A percentile compares a stretch with the other conserved stretches of the same genome.
phyloP scores from a whole-genome alignment of 257 asterid species.

The Avicennia marina region DNA sequence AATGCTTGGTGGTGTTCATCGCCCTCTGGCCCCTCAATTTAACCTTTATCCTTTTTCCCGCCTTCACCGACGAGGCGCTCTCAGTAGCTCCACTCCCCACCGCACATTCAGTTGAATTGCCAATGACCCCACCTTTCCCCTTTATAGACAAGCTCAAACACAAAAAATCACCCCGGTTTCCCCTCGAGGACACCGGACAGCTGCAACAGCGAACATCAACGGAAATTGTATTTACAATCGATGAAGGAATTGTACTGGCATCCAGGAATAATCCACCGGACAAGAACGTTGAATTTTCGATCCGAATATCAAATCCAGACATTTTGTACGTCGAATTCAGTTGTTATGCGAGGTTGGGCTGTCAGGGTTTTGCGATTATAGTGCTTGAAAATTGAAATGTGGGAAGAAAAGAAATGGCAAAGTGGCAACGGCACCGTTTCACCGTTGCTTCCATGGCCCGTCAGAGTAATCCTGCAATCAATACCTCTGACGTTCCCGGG shows the following conservation, averaged over 20 bases:
- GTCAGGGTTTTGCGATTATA: conserved; percentile 1
- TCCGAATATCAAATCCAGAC: conserved; percentile 28
- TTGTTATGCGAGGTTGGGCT: conserved; percentile 11
- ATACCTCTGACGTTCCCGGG: not conserved
- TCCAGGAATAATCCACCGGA: conserved; percentile 76
- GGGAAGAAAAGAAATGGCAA: not conserved
- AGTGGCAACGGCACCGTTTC: conserved; percentile 21
- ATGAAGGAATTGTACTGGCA: conserved; percentile 37
- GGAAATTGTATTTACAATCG: conserved; percentile 27
- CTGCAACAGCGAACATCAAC: conserved; percentile 24
- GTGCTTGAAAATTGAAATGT: conserved; percentile 13
- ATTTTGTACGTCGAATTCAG: conserved; percentile 17
- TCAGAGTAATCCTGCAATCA: conserved; percentile 10
- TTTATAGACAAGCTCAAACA: conserved; percentile 59
- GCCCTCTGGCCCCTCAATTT: conserved; percentile 51
- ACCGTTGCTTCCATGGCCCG: conserved; percentile 41
- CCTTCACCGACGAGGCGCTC: conserved; percentile 13
- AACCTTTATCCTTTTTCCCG: conserved; percentile 21
- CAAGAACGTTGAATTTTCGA: conserved; percentile 17
- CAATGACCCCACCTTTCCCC: conserved; percentile 28
- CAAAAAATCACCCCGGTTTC: conserved; percentile 42
- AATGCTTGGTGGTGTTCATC: conserved; percentile 82
- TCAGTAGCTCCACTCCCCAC: conserved; percentile 20
- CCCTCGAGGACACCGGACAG: conserved; percentile 15
- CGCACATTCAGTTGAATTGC: conserved; percentile 21